Conservation (phyloP, 148 eudicot genomes). For the Persicaria tinctoria region DNA sequence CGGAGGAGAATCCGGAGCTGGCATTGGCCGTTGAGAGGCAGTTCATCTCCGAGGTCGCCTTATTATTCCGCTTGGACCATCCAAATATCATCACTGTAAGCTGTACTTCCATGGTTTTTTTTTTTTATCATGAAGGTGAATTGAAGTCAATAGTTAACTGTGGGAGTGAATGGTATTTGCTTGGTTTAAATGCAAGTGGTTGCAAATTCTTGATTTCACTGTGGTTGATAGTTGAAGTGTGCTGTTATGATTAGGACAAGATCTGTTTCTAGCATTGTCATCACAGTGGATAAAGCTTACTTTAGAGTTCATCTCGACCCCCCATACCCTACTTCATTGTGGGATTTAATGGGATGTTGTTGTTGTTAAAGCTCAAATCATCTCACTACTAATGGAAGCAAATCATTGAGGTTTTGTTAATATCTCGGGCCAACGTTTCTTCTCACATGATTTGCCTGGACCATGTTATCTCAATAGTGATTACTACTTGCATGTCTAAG, state of each 20-base stretch:
- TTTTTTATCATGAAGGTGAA: not conserved
- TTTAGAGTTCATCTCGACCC: not conserved
- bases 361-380: not conserved
- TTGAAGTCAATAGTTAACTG: not conserved
- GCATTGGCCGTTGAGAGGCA: slow-evolving; percentile 67
- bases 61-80: slow-evolving; percentile 61
- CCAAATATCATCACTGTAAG: slow-evolving; percentile 90
- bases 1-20: slow-evolving; percentile 78
- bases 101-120: not conserved
- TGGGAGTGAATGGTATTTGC: not conserved
- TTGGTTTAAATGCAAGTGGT: not conserved
- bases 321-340: no score
- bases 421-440: not conserved
- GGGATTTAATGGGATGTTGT: not conserved
- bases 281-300: not conserved
- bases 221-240: not conserved
- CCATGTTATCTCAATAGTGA: not conserved
- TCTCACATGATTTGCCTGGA: slow-evolving; percentile 7
- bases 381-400: not conserved
- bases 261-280: not conserved
- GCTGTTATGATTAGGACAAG: not conserved
- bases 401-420: slow-evolving; percentile 7
- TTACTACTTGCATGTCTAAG: not conserved
- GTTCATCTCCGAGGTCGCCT: slow-evolving; percentile 73
- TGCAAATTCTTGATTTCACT: not conserved